phyloP scores from a whole-genome alignment of 129 eudicot genomes.

The Escallonia rubra region DNA sequence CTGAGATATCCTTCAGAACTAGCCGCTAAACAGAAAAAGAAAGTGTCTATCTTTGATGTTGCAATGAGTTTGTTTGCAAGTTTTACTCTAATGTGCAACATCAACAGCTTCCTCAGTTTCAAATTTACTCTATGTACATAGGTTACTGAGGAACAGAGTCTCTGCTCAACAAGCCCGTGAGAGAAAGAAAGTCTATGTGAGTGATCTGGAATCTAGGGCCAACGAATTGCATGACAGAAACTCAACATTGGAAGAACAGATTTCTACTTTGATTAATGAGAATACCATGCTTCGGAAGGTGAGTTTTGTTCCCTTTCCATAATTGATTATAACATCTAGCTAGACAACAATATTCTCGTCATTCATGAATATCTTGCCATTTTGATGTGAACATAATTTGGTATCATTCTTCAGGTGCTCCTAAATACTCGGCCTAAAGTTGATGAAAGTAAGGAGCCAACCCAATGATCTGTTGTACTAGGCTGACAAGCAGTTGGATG shows the following conservation, averaged over 20 bases:
- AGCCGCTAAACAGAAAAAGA: too few species aligned
- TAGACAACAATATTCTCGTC: too few species aligned
- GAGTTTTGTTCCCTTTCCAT: background rate
- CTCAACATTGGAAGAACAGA: constrained; percentile 14
- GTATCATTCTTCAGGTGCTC: constrained; percentile 6
- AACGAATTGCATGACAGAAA: constrained; percentile 8
- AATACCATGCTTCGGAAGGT: constrained; percentile 21
- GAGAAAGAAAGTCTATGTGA: constrained; percentile 17
- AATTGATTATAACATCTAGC: background rate
- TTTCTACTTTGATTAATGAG: constrained; percentile 11
- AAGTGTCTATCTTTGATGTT: too few species aligned
- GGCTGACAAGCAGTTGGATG: too few species aligned
- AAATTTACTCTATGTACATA: background rate
- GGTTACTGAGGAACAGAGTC: constrained; percentile 20
- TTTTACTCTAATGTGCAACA: too few species aligned
- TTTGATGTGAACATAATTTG: background rate
- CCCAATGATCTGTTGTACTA: background rate
- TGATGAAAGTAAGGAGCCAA: constrained; percentile 14
- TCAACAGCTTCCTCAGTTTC: background rate
- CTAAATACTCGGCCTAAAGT: constrained; percentile 20
- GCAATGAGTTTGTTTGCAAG: too few species aligned
- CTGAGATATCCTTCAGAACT: too few species aligned
- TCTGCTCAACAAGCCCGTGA: constrained; percentile 22
- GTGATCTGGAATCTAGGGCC: constrained; percentile 20
- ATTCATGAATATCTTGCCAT: background rate